These are phyloP conservation scores for Geranium incanum DNA, from an alignment of 441 rosid genomes.

Conservation along the genomic window DNA sequence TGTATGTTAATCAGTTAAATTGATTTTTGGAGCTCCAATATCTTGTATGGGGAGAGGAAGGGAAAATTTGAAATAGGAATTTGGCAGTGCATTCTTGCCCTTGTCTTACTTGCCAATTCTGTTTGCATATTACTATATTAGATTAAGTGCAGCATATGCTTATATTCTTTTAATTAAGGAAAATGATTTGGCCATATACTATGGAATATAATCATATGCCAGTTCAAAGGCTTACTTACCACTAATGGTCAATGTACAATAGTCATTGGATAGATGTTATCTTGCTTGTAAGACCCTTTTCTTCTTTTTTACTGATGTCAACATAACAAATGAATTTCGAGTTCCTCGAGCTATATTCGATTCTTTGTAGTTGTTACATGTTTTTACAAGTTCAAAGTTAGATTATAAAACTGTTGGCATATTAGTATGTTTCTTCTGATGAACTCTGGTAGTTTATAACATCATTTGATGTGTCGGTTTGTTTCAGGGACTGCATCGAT, in stretches of 20 bases:
- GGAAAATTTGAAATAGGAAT: no score
- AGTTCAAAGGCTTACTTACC: no score
- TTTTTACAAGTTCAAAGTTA: neutral
- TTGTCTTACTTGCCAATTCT: no score
- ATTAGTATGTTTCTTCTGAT: neutral
- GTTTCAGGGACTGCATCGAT: conserved; percentile 82
- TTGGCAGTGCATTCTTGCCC: no score
- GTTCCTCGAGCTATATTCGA: neutral
- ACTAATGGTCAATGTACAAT: neutral
- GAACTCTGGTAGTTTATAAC: neutral
- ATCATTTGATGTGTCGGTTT: neutral
- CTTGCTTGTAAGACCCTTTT: neutral
- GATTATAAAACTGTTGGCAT: neutral
- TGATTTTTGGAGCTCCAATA: no score
- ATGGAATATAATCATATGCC: no score
- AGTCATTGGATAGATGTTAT: neutral
- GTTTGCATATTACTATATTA: no score
- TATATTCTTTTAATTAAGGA: no score
- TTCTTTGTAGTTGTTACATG: neutral
- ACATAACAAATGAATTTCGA: neutral
- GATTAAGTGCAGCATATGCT: no score
- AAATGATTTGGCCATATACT: no score
- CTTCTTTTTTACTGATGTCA: neutral
- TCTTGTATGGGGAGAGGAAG: no score
- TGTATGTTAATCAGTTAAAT: neutral